Base-by-base conservation (phyloP, 2,329 filamentous ascomycete species). In the Monosporascus cannonballus region DNA sequence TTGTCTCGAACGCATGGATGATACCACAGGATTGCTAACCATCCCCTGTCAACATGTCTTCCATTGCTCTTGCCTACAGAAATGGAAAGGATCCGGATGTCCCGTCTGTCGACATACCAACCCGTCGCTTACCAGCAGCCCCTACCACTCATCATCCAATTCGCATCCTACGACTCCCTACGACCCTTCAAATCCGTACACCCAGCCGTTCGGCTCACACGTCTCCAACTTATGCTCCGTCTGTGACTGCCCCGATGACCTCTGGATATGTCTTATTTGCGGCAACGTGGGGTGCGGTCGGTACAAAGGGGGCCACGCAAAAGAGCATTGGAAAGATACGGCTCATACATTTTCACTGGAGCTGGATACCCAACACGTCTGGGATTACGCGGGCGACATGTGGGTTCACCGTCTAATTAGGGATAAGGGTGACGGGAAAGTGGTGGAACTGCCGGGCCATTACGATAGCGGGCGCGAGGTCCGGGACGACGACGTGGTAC, bases 11-110 rank as follows among this genome's bases (percentile, higher is more conserved):
- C 86, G 93, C 47, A 99, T 99, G 94, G 94, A 99, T 64, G 93
- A 97, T 68, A 96, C 92, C 0, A 95, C 91, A 0, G 94, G 94
- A 0, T 77, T 99, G 2, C 83, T 99, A 66, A 99, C 94, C 1
- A 97, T 97, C 41, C 86, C 95, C 30, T 99, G 94, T 67, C 93
- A 97, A 64, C 94, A 99, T 64, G 90, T 97, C 49, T 99, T 99
- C 67, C 94, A 99, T 69, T 97, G 94, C 67, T 92, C 87, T 1
- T 99, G 94, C 70, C 77, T 99, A 1, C 89, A 96, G 65, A 97
- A 94, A 67, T 99, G 94, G 94, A 90, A 89, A 66, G 92, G 93
- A 4, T 88, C 86, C 25, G 93, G 93, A 4, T 99, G 94, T 66
- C 94, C 94, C 0, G 91, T 99, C 6, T 99, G 94, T 64, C 84